Base-by-base conservation (phyloP, 495 filamentous ascomycete species). In the Neurospora sp. region DNA sequence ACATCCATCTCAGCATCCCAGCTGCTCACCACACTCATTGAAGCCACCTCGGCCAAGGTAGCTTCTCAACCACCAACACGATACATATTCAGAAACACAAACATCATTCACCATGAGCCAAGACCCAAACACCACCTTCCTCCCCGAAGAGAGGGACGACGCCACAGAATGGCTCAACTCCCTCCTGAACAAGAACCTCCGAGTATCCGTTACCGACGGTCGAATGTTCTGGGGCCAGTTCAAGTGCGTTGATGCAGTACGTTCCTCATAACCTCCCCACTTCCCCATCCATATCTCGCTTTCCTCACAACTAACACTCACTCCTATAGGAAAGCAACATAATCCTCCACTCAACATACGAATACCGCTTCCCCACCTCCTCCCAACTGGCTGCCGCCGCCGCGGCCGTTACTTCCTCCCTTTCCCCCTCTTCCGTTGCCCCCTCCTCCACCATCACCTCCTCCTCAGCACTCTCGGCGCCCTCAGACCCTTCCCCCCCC, bases 201-300 rank as follows among this genome's bases (percentile, higher is more conserved):
- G 94, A 73, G 84, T 98, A 70, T 89, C 93, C 76, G 92, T 91
- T 37, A 92, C 90, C 5, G 96, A 98, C 80, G 86, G 84, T 37
- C 92, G 96, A 53, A 91, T 97, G 84, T 99, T 98, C 81, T 85
- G 93, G 44, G 96, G 96, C 41, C 84, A 88, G 72, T 92, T 99
- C 83, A 98, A 95, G 81, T 98, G 96, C 82, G 97, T 94, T 27
- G 96, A 99, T 83, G 89, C 92, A 69, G 96, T 97, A 76, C 35
- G 39, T 40, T 20, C 40, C 35, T 37, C 35, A 37, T 37, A 37
- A 2, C 40, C 37, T 40, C 69, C 39, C 69, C 35, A 69, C 46
- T 39, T 61, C 37, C 5, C 12, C 35, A n/a, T n/a, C 27, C 27
- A 7, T 37, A 27, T 11, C 40, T 42, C 40, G 11, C 12, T 42